Percentiles rank a stretch among this genome's conserved stretches.
Conservation (phyloP, 1,139 yeast genomes). For the Pneumocystis canis region DNA sequence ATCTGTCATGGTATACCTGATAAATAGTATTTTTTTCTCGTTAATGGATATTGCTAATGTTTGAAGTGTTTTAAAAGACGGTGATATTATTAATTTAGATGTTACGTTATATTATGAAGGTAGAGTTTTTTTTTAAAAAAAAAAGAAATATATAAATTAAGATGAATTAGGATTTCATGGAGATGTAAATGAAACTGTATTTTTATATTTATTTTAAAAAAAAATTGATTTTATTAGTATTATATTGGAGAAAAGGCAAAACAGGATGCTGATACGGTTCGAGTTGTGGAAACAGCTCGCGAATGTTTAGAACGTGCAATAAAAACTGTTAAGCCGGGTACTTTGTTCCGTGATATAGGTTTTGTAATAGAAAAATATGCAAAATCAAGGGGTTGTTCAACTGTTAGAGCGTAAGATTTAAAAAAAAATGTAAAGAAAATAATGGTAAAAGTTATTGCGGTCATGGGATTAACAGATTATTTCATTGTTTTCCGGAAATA, state of each 20-base stretch:
- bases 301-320: slow-evolving; percentile 80
- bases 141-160: neutral
- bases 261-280: slow-evolving; percentile 56
- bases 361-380: slow-evolving; percentile 83
- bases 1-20: slow-evolving; percentile 1
- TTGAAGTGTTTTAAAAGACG: slow-evolving; percentile 60
- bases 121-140: neutral
- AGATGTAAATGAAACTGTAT: slow-evolving; percentile 73
- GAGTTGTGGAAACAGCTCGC: slow-evolving; percentile 86
- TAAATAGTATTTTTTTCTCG: slow-evolving; percentile 19
- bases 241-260: slow-evolving; percentile 88
- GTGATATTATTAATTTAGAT: slow-evolving; percentile 88
- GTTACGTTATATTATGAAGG: slow-evolving; percentile 55
- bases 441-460: slow-evolving; percentile 89
- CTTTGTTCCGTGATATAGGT: slow-evolving; percentile 76
- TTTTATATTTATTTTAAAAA: neutral
- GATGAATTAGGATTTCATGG: slow-evolving; percentile 64
- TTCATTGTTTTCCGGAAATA: slow-evolving; percentile 86
- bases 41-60: slow-evolving; percentile 47
- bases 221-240: slow-evolving; percentile 26
- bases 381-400: slow-evolving; percentile 52
- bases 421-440: neutral
- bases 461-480: slow-evolving; percentile 76
- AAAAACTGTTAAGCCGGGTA: slow-evolving; percentile 76
- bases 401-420: neutral